phyloP scores from a whole-genome alignment of 2,329 filamentous ascomycete species.

The Paraconiothyrium brasiliense region DNA sequence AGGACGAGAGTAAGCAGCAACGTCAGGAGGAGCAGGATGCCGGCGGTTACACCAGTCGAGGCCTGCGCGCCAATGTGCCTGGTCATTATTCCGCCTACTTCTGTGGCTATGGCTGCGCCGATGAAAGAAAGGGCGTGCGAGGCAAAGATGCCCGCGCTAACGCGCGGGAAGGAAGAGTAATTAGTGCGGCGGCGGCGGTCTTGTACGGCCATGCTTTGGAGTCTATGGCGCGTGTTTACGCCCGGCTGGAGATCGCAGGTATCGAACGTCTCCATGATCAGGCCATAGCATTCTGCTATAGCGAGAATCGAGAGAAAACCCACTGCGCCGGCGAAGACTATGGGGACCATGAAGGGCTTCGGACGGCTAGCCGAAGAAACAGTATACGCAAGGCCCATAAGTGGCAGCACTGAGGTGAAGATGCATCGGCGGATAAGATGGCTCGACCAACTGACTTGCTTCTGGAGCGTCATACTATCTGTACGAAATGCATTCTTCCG shows the following conservation, averaged over 20 bases:
- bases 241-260: conserved; percentile 80
- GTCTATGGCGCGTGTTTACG: conserved; percentile 64
- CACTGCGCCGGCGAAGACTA: conserved; percentile 71
- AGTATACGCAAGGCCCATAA: conserved; percentile 74
- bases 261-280: conserved; percentile 84
- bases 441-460: conserved; percentile 73
- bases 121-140: conserved; percentile 76
- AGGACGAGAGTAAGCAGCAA: conserved; percentile 69
- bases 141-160: conserved; percentile 75
- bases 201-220: conserved; percentile 56
- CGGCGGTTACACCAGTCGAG: conserved; percentile 74
- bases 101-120: conserved; percentile 73
- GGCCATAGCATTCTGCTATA: conserved; percentile 77
- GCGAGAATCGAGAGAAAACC: conserved; percentile 78
- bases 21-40: conserved; percentile 72
- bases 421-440: conserved; percentile 74
- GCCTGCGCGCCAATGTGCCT: conserved; percentile 72
- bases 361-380: conserved; percentile 70
- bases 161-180: conserved; percentile 79
- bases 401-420: conserved; percentile 73
- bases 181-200: conserved; percentile 66
- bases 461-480: conserved; percentile 73
- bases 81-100: conserved; percentile 73
- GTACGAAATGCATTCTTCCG: conserved; percentile 67
- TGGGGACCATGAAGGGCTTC: conserved; percentile 67